phyloP scores from a whole-genome alignment of 345 rosid genomes.

The Eucalyptus sp. region DNA sequence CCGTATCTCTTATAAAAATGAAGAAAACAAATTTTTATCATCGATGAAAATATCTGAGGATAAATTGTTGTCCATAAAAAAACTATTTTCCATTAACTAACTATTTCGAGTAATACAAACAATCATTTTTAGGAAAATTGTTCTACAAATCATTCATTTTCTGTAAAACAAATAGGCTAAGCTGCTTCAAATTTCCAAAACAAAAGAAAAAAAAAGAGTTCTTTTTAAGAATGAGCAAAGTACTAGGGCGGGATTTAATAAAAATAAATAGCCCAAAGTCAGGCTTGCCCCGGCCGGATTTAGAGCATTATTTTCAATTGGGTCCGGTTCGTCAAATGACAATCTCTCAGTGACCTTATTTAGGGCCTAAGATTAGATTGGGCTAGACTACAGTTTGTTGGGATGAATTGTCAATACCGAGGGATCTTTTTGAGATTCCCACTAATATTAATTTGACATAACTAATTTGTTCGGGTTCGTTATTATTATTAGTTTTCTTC shows the following conservation, averaged over 20 bases:
- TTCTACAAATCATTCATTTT: accelerated
- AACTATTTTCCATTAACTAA: too few relatives aligned
- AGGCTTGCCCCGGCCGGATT: conserved; percentile 20
- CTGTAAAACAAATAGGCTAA: too few relatives aligned
- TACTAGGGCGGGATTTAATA: too few relatives aligned
- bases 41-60: too few relatives aligned
- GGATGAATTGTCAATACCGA: background rate
- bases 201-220: too few relatives aligned
- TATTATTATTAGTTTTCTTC: conserved; percentile 23
- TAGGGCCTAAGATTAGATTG: background rate
- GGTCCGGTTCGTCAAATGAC: background rate
- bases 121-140: too few relatives aligned
- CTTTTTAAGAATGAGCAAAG: too few relatives aligned
- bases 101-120: too few relatives aligned
- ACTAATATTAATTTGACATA: conserved; percentile 45
- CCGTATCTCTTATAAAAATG: too few relatives aligned
- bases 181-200: too few relatives aligned
- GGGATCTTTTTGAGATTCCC: background rate
- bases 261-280: background rate
- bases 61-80: too few relatives aligned
- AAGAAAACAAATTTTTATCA: too few relatives aligned
- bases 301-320: background rate
- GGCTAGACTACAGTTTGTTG: background rate
- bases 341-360: background rate
- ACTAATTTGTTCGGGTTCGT: conserved; percentile 72